These are phyloP conservation scores for Yarrowia divulgata DNA, from an alignment of 805 yeast species.

Conservation along the genomic window DNA sequence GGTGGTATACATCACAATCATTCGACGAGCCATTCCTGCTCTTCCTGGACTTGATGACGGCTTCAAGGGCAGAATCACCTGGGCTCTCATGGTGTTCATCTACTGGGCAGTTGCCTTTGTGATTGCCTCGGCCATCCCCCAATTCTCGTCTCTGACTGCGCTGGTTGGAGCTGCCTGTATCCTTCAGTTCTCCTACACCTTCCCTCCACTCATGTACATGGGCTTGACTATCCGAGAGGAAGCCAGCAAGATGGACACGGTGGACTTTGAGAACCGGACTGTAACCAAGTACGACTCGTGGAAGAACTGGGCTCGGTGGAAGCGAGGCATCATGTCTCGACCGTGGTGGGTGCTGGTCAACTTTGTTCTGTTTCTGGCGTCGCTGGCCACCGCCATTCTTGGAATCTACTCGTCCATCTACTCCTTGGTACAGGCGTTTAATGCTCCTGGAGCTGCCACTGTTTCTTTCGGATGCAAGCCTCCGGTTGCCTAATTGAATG, in stretches of 20 bases:
- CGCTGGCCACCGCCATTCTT: slow-evolving; percentile 49
- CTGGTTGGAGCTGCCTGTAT: slow-evolving; percentile 54
- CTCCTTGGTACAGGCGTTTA: slow-evolving; percentile 42
- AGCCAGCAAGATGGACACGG: slow-evolving; percentile 26
- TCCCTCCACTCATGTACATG: slow-evolving; percentile 47
- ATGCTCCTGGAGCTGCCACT: slow-evolving; percentile 39
- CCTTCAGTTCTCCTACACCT: slow-evolving; percentile 55
- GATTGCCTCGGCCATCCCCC: slow-evolving; percentile 54
- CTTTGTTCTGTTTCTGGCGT: slow-evolving; percentile 49
- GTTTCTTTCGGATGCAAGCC: slow-evolving; percentile 43
- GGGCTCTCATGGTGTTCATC: slow-evolving; percentile 51
- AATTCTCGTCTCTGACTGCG: slow-evolving; percentile 50
- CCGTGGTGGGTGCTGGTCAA: slow-evolving; percentile 42
- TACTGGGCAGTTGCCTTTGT: slow-evolving; percentile 55
- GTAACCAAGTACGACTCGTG: slow-evolving; percentile 47
- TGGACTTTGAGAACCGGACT: slow-evolving; percentile 4
- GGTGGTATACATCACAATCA: slow-evolving; percentile 53
- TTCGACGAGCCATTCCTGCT: slow-evolving; percentile 48
- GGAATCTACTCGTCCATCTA: slow-evolving; percentile 47
- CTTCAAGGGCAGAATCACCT: slow-evolving; percentile 49
- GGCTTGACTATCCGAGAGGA: slow-evolving; percentile 38
- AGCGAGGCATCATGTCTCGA: slow-evolving; percentile 48
- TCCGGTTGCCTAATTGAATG: slow-evolving; percentile 23
- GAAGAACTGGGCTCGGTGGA: slow-evolving; percentile 51
- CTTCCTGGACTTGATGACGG: slow-evolving; percentile 48